Evolutionary conservation across 2,329 filamentous ascomycete species (phyloP).

Genomic region (Claviceps maximensis): DNA sequence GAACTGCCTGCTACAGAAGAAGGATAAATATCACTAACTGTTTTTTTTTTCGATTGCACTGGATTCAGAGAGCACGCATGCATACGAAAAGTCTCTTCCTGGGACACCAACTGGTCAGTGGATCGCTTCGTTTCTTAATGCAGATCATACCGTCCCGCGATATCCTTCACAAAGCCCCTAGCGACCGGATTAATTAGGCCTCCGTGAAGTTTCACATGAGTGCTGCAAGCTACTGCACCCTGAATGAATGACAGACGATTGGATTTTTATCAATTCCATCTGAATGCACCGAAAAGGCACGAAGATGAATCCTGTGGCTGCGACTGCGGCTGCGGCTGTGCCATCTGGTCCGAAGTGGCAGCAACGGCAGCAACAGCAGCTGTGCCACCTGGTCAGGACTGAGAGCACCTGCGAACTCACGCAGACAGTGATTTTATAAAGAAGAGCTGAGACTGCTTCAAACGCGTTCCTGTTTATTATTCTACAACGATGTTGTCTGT

Average conservation of each 20-base stretch:
- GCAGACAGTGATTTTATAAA: not conserved
- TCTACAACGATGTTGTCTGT: not conserved
- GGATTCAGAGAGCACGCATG: not conserved
- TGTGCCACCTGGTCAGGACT: not conserved
- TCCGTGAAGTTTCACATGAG: not conserved
- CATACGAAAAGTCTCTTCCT: not conserved
- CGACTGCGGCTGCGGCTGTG: not conserved
- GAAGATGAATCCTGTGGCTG: not conserved
- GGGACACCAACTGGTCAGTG: not conserved
- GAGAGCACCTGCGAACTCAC: not conserved
- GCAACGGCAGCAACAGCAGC: no score
- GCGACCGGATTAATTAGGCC: not conserved
- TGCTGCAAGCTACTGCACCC: not conserved
- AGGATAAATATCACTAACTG: not conserved
- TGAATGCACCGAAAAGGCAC: not conserved
- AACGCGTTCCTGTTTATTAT: not conserved
- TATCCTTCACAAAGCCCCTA: not conserved
- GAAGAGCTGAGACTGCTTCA: not conserved
- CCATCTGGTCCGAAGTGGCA: not conserved
- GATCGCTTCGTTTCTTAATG: not conserved
- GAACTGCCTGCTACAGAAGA: not conserved
- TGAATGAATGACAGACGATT: not conserved
- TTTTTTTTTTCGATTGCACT: not conserved
- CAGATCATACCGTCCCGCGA: not conserved
- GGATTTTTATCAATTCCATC: no score